These are phyloP conservation scores for Annulohypoxylon bovei DNA, from an alignment of 495 filamentous ascomycete genomes.

Conservation along the genomic window DNA sequence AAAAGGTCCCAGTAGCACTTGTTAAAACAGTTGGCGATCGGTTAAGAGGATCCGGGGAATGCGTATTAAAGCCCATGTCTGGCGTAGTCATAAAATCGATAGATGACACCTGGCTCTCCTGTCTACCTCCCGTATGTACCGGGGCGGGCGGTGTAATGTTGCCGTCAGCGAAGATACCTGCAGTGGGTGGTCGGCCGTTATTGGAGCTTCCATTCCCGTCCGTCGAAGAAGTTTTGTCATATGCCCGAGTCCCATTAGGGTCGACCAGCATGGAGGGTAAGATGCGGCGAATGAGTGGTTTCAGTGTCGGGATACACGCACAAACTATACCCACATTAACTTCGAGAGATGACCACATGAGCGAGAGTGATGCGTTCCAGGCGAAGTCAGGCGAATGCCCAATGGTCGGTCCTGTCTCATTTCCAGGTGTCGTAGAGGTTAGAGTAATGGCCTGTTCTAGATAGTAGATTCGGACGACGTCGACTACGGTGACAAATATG, in stretches of 20 bases:
- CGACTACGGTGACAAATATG: slow-evolving; percentile 85
- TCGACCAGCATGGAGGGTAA: slow-evolving; percentile 75
- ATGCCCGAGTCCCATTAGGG: slow-evolving; percentile 49
- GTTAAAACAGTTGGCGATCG: slow-evolving; percentile 31
- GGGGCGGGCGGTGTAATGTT: slow-evolving; percentile 38
- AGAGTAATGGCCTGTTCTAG: slow-evolving; percentile 74
- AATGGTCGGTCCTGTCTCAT: slow-evolving; percentile 43
- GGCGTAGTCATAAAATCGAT: slow-evolving; percentile 70
- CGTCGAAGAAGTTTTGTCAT: slow-evolving; percentile 39
- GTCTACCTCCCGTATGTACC: slow-evolving; percentile 25
- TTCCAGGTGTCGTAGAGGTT: slow-evolving; percentile 18
- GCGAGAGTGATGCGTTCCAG: slow-evolving; percentile 82
- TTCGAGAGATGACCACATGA: slow-evolving; percentile 94
- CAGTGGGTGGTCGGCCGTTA: slow-evolving; percentile 21
- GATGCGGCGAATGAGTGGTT: slow-evolving; percentile 81
- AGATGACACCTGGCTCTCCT: slow-evolving; percentile 58
- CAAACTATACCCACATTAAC: slow-evolving; percentile 90
- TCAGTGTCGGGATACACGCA: slow-evolving; percentile 87
- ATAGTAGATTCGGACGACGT: slow-evolving; percentile 89
- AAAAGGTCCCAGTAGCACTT: slow-evolving; percentile 31
- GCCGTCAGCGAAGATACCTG: slow-evolving; percentile 11
- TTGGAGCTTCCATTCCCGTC: slow-evolving; percentile 36
- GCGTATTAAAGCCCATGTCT: slow-evolving; percentile 43
- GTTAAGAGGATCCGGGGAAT: slow-evolving; percentile 23
- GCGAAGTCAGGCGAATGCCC: slow-evolving; percentile 55